These are phyloP conservation scores for Brettanomyces sp. DNA, from an alignment of 805 yeast species.

Conservation along the genomic window DNA sequence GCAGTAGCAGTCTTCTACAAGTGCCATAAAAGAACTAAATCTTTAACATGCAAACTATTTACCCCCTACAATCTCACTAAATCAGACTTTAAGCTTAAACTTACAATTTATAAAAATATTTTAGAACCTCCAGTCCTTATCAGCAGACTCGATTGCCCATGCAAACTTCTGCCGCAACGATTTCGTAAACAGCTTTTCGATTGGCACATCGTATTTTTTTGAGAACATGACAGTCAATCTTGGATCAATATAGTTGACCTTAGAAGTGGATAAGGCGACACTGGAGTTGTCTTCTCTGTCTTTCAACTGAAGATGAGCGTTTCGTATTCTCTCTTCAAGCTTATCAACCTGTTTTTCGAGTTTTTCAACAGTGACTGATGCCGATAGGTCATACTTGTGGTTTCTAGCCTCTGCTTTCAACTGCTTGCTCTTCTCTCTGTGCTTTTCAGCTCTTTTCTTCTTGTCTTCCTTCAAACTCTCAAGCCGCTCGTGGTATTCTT, in stretches of 20 bases:
- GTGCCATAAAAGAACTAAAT: too few relatives aligned
- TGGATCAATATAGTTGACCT: conserved; percentile 93
- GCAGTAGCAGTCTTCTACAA: too few relatives aligned
- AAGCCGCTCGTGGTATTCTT: conserved; percentile 43
- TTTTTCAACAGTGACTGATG: conserved; percentile 54
- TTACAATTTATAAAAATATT: too few relatives aligned
- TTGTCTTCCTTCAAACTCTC: conserved; percentile 45
- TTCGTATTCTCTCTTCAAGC: conserved; percentile 60
- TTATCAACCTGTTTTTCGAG: conserved; percentile 61
- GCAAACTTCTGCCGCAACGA: conserved; percentile 85
- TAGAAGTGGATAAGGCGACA: conserved; percentile 88
- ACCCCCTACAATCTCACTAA: too few relatives aligned
- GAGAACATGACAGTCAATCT: conserved; percentile 83
- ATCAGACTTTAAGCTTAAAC: too few relatives aligned
- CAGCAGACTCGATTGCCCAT: conserved; percentile 93
- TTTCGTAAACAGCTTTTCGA: conserved; percentile 85
- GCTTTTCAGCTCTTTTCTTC: conserved; percentile 43
- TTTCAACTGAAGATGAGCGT: conserved; percentile 64
- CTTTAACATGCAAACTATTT: too few relatives aligned
- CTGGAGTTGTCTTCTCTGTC: conserved; percentile 92
- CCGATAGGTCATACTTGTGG: conserved; percentile 48
- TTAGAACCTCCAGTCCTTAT: conserved; percentile 76
- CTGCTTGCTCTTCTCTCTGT: conserved; percentile 40
- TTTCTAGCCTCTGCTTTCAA: conserved; percentile 50
- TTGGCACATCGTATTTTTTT: conserved; percentile 78